Evolutionary conservation across 1,139 yeast genomes (phyloP).

Genomic region (Yamadazyma jaroonii): DNA sequence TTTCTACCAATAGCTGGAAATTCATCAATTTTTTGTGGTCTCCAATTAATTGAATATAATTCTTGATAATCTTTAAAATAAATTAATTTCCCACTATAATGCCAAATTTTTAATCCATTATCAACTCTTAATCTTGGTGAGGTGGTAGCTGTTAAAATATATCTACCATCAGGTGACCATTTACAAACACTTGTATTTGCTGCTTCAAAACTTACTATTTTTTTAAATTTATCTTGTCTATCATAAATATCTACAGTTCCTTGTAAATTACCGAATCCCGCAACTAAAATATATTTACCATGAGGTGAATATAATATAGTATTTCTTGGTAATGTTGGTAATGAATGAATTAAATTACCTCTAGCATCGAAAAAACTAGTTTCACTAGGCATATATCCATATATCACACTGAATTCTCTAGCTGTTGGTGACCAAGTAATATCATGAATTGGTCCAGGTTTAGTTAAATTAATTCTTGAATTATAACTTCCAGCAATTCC

Average conservation of each 20-base stretch:
- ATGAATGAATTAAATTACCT: conserved; percentile 80
- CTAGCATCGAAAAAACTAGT: conserved; percentile 93
- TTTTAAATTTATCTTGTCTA: conserved; percentile 80
- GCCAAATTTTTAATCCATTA: conserved; percentile 93
- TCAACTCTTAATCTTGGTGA: conserved; percentile 97
- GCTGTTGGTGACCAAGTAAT: conserved; percentile 97
- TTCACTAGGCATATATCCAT: conserved; percentile 97
- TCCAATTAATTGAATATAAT: conserved; percentile 81
- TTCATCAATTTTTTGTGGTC: conserved; percentile 61
- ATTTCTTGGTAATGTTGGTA: conserved; percentile 88
- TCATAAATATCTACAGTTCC: conserved; percentile 96
- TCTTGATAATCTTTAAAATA: conserved; percentile 79
- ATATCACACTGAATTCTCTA: conserved; percentile 94
- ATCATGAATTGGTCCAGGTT: conserved; percentile 97
- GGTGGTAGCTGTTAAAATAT: conserved; percentile 91
- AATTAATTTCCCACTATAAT: conserved; percentile 78
- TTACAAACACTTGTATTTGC: conserved; percentile 92
- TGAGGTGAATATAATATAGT: conserved; percentile 92
- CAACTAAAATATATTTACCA: conserved; percentile 85
- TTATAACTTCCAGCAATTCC: conserved; percentile 94
- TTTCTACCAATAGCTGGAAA: conserved; percentile 57
- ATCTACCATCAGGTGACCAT: conserved; percentile 99
- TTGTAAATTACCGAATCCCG: conserved; percentile 97
- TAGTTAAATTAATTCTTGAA: conserved; percentile 79
- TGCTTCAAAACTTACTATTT: conserved; percentile 83